These are phyloP conservation scores for Monosporascus cannonballus DNA, from an alignment of 2,329 filamentous ascomycete species.

Conservation along the genomic window DNA sequence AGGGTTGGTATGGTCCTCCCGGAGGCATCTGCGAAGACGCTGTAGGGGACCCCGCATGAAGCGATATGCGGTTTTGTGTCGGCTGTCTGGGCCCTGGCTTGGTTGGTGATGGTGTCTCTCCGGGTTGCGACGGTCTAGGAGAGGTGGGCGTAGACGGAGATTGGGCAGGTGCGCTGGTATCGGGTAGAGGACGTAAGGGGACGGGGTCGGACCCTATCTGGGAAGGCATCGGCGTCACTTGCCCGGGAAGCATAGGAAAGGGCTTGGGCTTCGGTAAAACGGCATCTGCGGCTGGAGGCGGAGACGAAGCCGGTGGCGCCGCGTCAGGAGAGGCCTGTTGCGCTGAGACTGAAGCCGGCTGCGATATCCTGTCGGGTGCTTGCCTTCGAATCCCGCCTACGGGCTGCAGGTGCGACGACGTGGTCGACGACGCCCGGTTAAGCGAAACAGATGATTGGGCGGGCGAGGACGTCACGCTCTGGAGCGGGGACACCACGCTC, in stretches of 20 bases:
- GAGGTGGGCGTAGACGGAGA: background rate
- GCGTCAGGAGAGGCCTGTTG: background rate
- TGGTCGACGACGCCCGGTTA: constrained; percentile 17
- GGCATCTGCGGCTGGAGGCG: background rate
- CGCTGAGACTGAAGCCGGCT: background rate
- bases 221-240: constrained; percentile 22
- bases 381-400: background rate
- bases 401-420: constrained; percentile 11
- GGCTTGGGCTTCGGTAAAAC: constrained; percentile 10
- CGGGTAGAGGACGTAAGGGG: constrained; percentile 1
- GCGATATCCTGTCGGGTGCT: background rate
- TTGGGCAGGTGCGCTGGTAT: background rate
- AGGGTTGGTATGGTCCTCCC: background rate
- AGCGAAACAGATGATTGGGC: constrained; percentile 21
- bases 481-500: constrained; percentile 15
- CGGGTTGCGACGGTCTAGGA: no score
- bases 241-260: constrained; percentile 25
- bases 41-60: background rate
- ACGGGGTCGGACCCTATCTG: constrained; percentile 17
- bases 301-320: background rate
- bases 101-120: background rate
- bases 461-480: constrained; percentile 25
- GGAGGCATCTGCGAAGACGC: background rate
- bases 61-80: background rate
- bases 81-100: background rate